Evolutionary conservation across 1,284 basidiomycete species (phyloP).

Genomic region (Ustilago crameri): DNA sequence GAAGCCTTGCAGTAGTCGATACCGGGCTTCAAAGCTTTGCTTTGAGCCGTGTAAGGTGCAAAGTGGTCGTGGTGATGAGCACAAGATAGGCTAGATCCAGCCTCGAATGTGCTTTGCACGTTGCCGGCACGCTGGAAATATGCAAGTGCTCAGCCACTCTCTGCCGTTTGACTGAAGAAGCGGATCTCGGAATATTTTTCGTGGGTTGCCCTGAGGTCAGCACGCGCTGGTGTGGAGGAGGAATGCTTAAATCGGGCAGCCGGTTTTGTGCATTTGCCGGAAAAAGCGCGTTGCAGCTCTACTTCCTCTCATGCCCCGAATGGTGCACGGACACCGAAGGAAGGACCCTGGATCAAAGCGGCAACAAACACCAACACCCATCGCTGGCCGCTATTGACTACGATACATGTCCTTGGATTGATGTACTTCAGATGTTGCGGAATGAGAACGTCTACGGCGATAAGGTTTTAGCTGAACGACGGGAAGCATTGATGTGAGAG

Average conservation of each 20-base stretch:
- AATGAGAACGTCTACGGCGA: neutral
- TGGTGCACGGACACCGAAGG: neutral
- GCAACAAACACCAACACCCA: neutral
- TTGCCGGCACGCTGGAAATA: neutral
- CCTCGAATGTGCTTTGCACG: constrained; percentile 1
- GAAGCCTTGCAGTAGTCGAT: neutral
- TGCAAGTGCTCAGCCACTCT: constrained; percentile 6
- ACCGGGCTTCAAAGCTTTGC: neutral
- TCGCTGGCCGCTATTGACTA: too few species aligned
- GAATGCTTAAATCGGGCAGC: neutral
- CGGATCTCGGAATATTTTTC: constrained; percentile 11
- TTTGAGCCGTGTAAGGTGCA: neutral
- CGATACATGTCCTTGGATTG: too few species aligned
- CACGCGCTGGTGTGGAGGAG: neutral
- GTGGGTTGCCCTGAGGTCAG: neutral
- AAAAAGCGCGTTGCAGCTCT: neutral
- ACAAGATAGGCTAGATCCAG: neutral
- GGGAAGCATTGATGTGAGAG: too few species aligned
- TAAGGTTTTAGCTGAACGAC: too few species aligned
- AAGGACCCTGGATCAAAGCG: neutral
- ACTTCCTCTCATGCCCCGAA: neutral
- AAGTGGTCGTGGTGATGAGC: neutral
- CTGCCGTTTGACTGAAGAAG: neutral
- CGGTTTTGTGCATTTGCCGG: neutral
- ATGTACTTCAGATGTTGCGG: too few species aligned